Conservation (phyloP, 2,329 filamentous ascomycete species). For the Claviceps pazoutovae region DNA sequence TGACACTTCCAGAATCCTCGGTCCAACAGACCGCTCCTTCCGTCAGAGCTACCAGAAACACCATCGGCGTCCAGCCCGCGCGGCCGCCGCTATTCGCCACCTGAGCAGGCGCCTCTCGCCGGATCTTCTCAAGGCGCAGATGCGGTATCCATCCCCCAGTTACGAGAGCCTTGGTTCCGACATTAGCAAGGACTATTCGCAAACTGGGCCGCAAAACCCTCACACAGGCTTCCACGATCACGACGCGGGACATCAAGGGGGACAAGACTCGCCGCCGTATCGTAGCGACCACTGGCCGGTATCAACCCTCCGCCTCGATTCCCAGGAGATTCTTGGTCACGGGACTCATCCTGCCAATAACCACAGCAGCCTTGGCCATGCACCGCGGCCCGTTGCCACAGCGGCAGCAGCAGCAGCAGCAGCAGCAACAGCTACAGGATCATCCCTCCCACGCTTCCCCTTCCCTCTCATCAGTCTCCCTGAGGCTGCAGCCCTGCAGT, state of each 20-base stretch:
- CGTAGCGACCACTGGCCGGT: not conserved
- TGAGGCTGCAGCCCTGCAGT: slow-evolving; percentile 22
- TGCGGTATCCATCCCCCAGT: slow-evolving; percentile 13
- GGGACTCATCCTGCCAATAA: not conserved
- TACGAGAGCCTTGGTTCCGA: slow-evolving; percentile 20
- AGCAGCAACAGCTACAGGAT: slow-evolving; percentile 3
- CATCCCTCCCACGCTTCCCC: slow-evolving; percentile 15
- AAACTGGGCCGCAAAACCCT: not conserved
- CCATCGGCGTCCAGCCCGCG: slow-evolving; percentile 9
- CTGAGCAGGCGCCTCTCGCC: slow-evolving; percentile 15
- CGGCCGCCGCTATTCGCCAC: slow-evolving; percentile 12
- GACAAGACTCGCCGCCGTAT: not conserved
- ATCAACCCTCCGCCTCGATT: not conserved
- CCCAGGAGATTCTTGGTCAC: slow-evolving; percentile 5
- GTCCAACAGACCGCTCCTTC: not conserved
- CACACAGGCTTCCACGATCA: not conserved
- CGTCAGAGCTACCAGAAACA: slow-evolving; percentile 11
- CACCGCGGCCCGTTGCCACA: slow-evolving; percentile 5
- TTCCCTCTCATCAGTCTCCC: slow-evolving; percentile 24
- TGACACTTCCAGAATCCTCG: too few relatives aligned
- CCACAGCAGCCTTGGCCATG: not conserved
- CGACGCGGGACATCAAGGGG: not conserved
- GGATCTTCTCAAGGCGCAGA: not conserved
- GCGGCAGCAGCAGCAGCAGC: slow-evolving; percentile 12
- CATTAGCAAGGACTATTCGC: not conserved